Evolutionary conservation across 345 rosid genomes (phyloP).

Genomic region (Arabidopsis thaliana): TAIR10.1 NC_003076.8:25970501-25971000

Average conservation of each 20-base stretch:
- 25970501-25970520: slow-evolving; percentile 62
- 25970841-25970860: slow-evolving; percentile 19
- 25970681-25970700: slow-evolving; percentile 87
- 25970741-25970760: slow-evolving; percentile 61
- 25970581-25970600: not conserved
- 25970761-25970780: slow-evolving; percentile 75
- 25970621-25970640: not conserved
- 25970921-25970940: slow-evolving; percentile 83
- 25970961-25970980: slow-evolving; percentile 84
- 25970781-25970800: slow-evolving; percentile 80
- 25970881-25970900: slow-evolving; percentile 46
- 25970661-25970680: slow-evolving; percentile 79
- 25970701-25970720: slow-evolving; percentile 89
- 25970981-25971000: slow-evolving; percentile 40
- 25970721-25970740: slow-evolving; percentile 86
- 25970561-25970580: slow-evolving; percentile 5
- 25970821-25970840: not conserved
- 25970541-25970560: slow-evolving; percentile 31
- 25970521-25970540: slow-evolving; percentile 74
- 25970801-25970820: slow-evolving; percentile 81
- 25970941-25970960: slow-evolving; percentile 81
- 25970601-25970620: not conserved
- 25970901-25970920: slow-evolving; percentile 84
- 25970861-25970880: not conserved
- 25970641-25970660: slow-evolving; percentile 59